These are phyloP conservation scores for Cyberlindnera amylophila DNA, from an alignment of 805 yeast genomes.

Conservation along the genomic window DNA sequence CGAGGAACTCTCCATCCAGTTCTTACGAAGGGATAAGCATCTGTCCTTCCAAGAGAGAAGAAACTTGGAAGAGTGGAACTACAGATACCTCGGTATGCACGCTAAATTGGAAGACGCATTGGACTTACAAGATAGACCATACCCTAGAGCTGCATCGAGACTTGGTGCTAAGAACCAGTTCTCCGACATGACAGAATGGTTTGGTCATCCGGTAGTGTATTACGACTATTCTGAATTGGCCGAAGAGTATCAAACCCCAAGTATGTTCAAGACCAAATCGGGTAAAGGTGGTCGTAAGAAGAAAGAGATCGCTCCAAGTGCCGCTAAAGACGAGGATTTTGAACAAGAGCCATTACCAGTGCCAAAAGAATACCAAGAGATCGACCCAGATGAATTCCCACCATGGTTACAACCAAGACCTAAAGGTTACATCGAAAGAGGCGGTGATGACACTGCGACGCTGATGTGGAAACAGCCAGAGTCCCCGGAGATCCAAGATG, in stretches of 20 bases:
- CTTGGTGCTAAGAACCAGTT: conserved; percentile 74
- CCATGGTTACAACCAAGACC: conserved; percentile 80
- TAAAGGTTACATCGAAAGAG: conserved; percentile 79
- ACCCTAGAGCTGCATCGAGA: conserved; percentile 76
- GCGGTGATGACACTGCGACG: conserved; percentile 62
- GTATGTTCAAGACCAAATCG: conserved; percentile 17
- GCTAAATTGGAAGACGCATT: conserved; percentile 71
- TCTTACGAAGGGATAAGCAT: conserved; percentile 42
- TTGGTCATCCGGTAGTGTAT: conserved; percentile 60
- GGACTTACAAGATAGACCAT: conserved; percentile 72
- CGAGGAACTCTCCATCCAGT: conserved; percentile 54
- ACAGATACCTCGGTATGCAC: conserved; percentile 74
- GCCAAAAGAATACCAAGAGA: conserved; percentile 44
- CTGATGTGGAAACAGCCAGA: conserved; percentile 61
- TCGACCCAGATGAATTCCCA: conserved; percentile 48
- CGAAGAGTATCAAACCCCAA: conserved; percentile 19
- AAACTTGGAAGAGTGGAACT: conserved; percentile 72
- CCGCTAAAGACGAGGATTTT: conserved; percentile 20
- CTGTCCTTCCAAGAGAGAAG: conserved; percentile 45
- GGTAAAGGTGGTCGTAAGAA: conserved; percentile 24
- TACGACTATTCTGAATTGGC: conserved; percentile 39
- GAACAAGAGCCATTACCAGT: conserved; percentile 31
- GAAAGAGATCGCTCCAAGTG: conserved; percentile 17
- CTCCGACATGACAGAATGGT: conserved; percentile 61
- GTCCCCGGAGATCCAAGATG: conserved; percentile 21